Evolutionary conservation across 108 stramenopile species (phyloP), one percentile per base, ranked within the genome.

Genomic region (Pseudonitzschia pungens): DNA sequence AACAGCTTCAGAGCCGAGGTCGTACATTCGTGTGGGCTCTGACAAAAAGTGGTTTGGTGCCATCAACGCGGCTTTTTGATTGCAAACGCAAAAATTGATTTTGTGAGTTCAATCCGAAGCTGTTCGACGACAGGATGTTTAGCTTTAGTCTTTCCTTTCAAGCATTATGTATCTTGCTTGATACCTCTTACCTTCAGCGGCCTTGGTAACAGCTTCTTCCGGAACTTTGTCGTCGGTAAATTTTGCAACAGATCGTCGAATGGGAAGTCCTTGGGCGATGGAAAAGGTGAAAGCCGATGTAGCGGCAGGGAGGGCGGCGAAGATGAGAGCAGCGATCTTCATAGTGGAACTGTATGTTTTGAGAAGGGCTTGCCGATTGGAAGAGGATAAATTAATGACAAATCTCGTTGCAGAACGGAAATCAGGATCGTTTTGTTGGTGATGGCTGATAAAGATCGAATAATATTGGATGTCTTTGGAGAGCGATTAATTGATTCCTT

Each of bases 141-240:
- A 1, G 10, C 9, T 14, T 18, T 18, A 4, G 14, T 48, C 14
- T 48, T 36, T 2, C 2, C 1, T 48, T 48, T 11, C 45, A 14
- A 18, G 5, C 7, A 48, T 48, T 14, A 12, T 14, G 18, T 18
- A 2, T 14, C 45, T 4, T 48, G 16, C 18, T 20, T 24, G 54
- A 1, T 20, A 1, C 26, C 24, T 11, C 54, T 55, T 55, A 55
- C 54, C 54, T 55, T 55, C 54, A 22, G 54, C 54, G 22, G 54
- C 54, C 24, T 55, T 55, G 54, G 54, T 55, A 10, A 55, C 54
- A 20, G 54, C 54, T 20, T 55, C 54, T 55, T 55, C 54, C 54
- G 54, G 54, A 55, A 55, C 54, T 55, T 55, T 55, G 54, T 55
- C 54, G 24, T 55, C 54, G 54, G 54, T 55, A 20, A 55, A 55